phyloP scores from a whole-genome alignment of 805 yeast species.

The Candida sanyiensis region DNA sequence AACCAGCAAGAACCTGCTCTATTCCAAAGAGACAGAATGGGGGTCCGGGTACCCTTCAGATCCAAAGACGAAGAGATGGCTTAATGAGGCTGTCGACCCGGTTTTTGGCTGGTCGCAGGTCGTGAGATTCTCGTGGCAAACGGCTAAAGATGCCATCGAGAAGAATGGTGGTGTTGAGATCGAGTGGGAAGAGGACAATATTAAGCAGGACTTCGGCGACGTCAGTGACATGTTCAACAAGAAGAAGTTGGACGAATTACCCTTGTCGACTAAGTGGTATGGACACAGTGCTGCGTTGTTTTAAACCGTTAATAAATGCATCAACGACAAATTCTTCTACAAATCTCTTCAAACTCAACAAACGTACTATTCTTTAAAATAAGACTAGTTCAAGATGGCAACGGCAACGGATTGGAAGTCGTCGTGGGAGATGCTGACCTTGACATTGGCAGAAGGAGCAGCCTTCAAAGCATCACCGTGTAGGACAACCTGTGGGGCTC shows the following conservation, averaged over 20 bases:
- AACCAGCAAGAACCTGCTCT: constrained; percentile 28
- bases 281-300: constrained; percentile 19
- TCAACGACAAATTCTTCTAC: neutral
- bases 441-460: constrained; percentile 66
- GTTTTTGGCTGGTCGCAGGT: constrained; percentile 83
- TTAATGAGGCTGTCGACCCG: constrained; percentile 53
- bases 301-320: neutral
- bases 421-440: constrained; percentile 91
- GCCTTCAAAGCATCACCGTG: constrained; percentile 71
- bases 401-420: constrained; percentile 97
- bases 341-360: neutral
- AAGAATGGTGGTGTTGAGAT: constrained; percentile 48
- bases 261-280: constrained; percentile 26
- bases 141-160: constrained; percentile 68
- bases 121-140: constrained; percentile 90
- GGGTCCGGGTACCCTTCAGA: constrained; percentile 97
- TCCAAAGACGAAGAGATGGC: constrained; percentile 79
- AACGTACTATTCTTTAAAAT: neutral
- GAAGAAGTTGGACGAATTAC: constrained; percentile 12
- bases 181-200: constrained; percentile 50
- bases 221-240: constrained; percentile 15
- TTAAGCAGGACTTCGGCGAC: constrained; percentile 25
- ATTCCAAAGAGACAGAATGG: constrained; percentile 29
- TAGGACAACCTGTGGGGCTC: constrained; percentile 76
- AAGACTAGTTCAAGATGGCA: constrained; percentile 47